phyloP scores from a whole-genome alignment of 1,284 basidiomycete genomes.

The Ceratorhiza oryzae-sativae region DNA sequence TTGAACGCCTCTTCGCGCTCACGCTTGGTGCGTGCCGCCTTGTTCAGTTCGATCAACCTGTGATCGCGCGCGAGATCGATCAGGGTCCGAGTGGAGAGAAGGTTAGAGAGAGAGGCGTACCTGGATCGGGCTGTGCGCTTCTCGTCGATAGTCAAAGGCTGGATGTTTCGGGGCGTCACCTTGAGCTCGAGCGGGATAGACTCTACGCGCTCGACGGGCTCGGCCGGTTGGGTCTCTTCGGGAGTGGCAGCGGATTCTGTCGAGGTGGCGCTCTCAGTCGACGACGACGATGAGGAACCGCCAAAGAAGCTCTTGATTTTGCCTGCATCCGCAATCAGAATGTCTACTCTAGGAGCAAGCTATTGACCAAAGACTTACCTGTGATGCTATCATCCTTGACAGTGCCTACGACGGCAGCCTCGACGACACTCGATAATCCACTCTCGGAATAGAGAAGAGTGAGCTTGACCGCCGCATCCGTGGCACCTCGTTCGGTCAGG shows the following conservation, averaged over 20 bases:
- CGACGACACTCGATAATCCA: constrained; percentile 79
- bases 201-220: constrained; percentile 26
- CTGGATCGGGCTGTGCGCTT: constrained; percentile 73
- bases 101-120: constrained; percentile 53
- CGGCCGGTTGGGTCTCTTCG: constrained; percentile 49
- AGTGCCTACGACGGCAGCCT: constrained; percentile 76
- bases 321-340: constrained; percentile 54
- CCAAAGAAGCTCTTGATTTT: constrained; percentile 88
- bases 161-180: constrained; percentile 66
- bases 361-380: constrained; percentile 58
- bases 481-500: constrained; percentile 73
- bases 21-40: constrained; percentile 77
- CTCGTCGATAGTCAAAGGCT: constrained; percentile 74
- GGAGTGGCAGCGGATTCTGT: constrained; percentile 42
- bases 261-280: constrained; percentile 49
- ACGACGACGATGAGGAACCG: constrained; percentile 49
- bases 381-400: constrained; percentile 78
- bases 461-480: constrained; percentile 74
- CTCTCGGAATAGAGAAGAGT: constrained; percentile 83
- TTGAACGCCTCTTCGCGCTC: constrained; percentile 91
- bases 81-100: background rate
- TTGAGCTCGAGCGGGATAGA: constrained; percentile 69
- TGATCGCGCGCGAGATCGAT: no score
- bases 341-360: no score
- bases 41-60: constrained; percentile 83